Evolutionary conservation across 768 basidiomycete species (phyloP), one percentile per base, ranked within the genome.

Genomic region (Artomyces pyxidatus): DNA sequence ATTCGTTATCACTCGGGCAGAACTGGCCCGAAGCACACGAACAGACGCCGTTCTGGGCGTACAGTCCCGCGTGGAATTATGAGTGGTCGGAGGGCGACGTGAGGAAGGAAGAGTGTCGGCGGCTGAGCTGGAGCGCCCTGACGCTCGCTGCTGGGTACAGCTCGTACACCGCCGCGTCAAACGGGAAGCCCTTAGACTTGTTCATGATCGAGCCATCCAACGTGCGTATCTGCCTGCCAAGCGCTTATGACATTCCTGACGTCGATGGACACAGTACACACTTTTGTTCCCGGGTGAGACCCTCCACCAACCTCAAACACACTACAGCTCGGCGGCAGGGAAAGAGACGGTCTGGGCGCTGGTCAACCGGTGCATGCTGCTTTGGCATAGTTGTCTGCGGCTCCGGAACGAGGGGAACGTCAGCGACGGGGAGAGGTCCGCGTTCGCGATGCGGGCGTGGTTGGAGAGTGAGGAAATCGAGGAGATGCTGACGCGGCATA

Each of bases 291-390:
- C 84, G 6, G 85, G 83, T n/a, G 85, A 88, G 64, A 72, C 76
- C 11, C 64, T 79, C 62, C 3, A 65, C 64, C 25, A 71, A 66
- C 68, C 10, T 37, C 58, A 19, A 48, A 64, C 17, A 38, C 61
- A 19, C 55, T 49, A 29, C 32, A 45, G 32, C 53, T 60, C 47
- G 68, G 75, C 3, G 67, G 74, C 8, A 17, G 50, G 52, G 22
- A 87, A 84, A 61, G 77, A 85, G 47, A 81, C 81, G 5, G 69
- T 88, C 19, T 88, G 83, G 85, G 83, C 83, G n/a, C 66, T 88
- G 45, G 77, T 82, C 59, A 77, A 83, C 57, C 78, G 83, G 40
- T 71, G 76, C 6, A 80, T 82, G 66, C 66, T 88, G 19, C 66
- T 88, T 29, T 89, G 86, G 85, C 78, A 84, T 61, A 74, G 74